Evolutionary conservation across 768 basidiomycete species (phyloP).

Genomic region (Porphyrellus cyaneotinctus): DNA sequence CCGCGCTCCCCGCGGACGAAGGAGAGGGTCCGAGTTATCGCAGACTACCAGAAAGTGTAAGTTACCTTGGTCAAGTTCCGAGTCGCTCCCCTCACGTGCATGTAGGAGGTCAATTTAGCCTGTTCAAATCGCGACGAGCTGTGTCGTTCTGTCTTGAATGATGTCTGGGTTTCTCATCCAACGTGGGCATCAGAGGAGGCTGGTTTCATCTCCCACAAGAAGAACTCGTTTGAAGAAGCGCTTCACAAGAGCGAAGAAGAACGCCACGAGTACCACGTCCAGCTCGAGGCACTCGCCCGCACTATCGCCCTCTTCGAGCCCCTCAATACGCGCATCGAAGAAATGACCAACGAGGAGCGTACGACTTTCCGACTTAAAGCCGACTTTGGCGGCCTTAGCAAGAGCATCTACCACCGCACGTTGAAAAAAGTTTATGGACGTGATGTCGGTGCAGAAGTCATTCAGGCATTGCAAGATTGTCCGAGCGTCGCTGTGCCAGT

Average conservation of each 20-base stretch:
- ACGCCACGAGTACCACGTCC: conserved; percentile 95
- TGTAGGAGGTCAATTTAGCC: conserved; percentile 80
- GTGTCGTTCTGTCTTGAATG: conserved; percentile 93
- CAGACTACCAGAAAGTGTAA: conserved; percentile 79
- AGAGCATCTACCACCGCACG: conserved; percentile 85
- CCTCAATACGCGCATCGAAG: conserved; percentile 74
- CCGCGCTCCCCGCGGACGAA: conserved; percentile 76
- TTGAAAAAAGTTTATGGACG: conserved; percentile 93
- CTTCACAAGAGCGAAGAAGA: conserved; percentile 98
- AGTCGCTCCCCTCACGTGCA: conserved; percentile 1
- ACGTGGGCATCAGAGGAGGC: conserved; percentile 98
- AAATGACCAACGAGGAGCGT: conserved; percentile 87
- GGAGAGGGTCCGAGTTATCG: conserved; percentile 94
- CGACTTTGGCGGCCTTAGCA: conserved; percentile 86
- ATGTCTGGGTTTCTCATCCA: conserved; percentile 97
- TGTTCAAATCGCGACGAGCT: conserved; percentile 95
- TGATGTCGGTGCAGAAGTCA: conserved; percentile 69
- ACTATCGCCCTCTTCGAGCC: conserved; percentile 93
- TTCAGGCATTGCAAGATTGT: conserved; percentile 85
- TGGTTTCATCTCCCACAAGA: conserved; percentile 92
- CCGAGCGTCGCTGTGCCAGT: conserved; percentile 90
- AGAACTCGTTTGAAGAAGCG: conserved; percentile 93
- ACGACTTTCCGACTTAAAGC: conserved; percentile 74
- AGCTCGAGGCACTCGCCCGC: conserved; percentile 84
- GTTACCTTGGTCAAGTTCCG: conserved; percentile 30